phyloP scores from a whole-genome alignment of 768 basidiomycete genomes.

The Naganishia vaughanmartiniae region DNA sequence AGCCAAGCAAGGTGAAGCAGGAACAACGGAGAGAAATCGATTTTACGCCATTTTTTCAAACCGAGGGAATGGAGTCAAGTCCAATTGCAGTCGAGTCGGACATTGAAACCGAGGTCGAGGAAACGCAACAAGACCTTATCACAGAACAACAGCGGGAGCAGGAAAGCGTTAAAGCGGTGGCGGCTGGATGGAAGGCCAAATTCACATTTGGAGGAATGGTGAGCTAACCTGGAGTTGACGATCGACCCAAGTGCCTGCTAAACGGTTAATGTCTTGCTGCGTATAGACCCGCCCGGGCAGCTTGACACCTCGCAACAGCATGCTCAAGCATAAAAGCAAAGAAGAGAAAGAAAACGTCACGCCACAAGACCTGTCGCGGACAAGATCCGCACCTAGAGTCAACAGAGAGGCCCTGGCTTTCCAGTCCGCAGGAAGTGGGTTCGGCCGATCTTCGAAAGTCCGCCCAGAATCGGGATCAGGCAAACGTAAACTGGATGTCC shows the following conservation, averaged over 20 bases:
- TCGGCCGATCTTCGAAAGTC: background rate
- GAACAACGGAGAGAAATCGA: constrained; percentile 1
- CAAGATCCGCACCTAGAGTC: constrained; percentile 6
- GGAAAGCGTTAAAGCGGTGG: constrained; percentile 24
- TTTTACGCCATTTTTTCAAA: constrained; percentile 1
- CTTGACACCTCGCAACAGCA: background rate
- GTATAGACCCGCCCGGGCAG: background rate
- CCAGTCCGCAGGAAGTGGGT: constrained; percentile 5
- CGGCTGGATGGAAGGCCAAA: constrained; percentile 21
- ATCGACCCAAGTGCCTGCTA: background rate
- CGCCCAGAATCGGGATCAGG: constrained; percentile 3
- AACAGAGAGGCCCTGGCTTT: constrained; percentile 15
- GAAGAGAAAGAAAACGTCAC: constrained; percentile 18
- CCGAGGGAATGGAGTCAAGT: constrained; percentile 6
- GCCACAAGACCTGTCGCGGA: background rate
- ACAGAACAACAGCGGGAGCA: background rate
- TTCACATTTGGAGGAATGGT: constrained; percentile 27
- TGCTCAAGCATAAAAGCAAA: background rate
- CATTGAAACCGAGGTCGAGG: constrained; percentile 12
- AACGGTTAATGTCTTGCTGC: background rate
- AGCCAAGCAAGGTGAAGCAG: background rate
- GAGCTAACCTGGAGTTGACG: background rate
- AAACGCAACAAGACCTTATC: background rate
- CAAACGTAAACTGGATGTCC: constrained; percentile 4
- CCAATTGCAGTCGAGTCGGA: constrained; percentile 24